Percentiles rank a stretch among this genome's conserved stretches.
These are phyloP conservation scores for Sporothrix schenckii DNA, from an alignment of 2,329 filamentous ascomycete species.

Conservation along the genomic window DNA sequence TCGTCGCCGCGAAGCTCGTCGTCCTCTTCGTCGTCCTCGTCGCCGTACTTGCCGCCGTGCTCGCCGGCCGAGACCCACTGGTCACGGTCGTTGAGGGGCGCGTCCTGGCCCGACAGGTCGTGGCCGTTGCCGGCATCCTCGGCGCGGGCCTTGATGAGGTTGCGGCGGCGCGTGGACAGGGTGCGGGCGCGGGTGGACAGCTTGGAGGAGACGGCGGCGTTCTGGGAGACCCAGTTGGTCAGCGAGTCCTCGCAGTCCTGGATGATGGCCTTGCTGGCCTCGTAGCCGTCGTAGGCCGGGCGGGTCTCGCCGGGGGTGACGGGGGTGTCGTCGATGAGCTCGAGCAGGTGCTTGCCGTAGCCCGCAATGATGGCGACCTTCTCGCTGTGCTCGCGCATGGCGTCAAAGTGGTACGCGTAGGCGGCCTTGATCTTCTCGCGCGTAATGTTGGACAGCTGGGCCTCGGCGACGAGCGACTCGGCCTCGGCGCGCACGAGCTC, in stretches of 20 bases:
- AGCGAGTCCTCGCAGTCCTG: slow-evolving; percentile 98
- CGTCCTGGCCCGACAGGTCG: slow-evolving; percentile 82
- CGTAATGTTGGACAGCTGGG: slow-evolving; percentile 98
- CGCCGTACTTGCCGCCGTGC: slow-evolving; percentile 65
- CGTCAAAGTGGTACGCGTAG: slow-evolving; percentile 97
- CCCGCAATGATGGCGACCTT: slow-evolving; percentile 98
- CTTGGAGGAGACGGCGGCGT: slow-evolving; percentile 83
- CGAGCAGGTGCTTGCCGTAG: slow-evolving; percentile 96
- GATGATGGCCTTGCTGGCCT: slow-evolving; percentile 97
- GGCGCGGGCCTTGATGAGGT: slow-evolving; percentile 67
- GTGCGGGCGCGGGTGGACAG: slow-evolving; percentile 86
- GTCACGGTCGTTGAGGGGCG: slow-evolving; percentile 74
- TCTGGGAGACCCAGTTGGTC: slow-evolving; percentile 93
- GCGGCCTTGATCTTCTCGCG: slow-evolving; percentile 99
- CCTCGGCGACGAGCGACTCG: slow-evolving; percentile 97
- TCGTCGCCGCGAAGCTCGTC: slow-evolving; percentile 39
- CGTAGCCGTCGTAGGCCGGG: slow-evolving; percentile 94
- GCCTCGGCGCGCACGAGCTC: slow-evolving; percentile 97
- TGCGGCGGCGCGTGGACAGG: slow-evolving; percentile 79
- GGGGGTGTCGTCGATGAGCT: slow-evolving; percentile 93
- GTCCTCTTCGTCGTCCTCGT: slow-evolving; percentile 64
- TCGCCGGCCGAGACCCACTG: slow-evolving; percentile 78
- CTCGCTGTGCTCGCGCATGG: slow-evolving; percentile 94
- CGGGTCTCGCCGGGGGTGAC: slow-evolving; percentile 97
- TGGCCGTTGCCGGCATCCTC: slow-evolving; percentile 75